Base-by-base conservation (phyloP, 768 basidiomycete species). In the Kwoniella mangroviensis region DNA sequence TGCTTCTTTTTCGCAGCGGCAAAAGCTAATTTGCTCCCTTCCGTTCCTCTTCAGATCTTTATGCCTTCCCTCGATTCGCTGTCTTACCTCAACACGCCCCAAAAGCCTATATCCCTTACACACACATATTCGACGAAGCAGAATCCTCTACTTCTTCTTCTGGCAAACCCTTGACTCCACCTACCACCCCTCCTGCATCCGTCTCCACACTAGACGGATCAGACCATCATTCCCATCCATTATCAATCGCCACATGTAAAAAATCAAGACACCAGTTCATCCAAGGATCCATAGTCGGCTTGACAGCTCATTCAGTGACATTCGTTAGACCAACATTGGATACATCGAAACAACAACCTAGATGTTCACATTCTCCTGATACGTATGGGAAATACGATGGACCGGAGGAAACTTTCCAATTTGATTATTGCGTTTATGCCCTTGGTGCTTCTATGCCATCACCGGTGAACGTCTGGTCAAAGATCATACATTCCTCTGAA, bases 61-160 rank as follows among this genome's bases (percentile, higher is more conserved):
- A 84, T 67, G 77, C 77, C 53, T 84, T 84, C 64, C 83, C 83
- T 6, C 70, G 83, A 59, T 82, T 76, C 59, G 72, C 80, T 13
- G 69, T 84, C 17, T 55, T 82, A 1, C 72, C 79, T 11, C 61
- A 78, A 42, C 78, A 80, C 59, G 79, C 79, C 13, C 69, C 74
- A 4, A 79, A 81, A 61, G 82, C 76, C 2, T 82, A 77, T 60
- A 75, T 84, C 58, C 83, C 82, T 4, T 83, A 81, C 65, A 67
- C 56, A 41, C 70, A 78, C 41, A 43, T 71, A 24, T 70, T 81
- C 28, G 45, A 69, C 49, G 42, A 59, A 59, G 49, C 59, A 13
- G 63, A 63, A 54, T 53, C 54, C 13, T 59, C 60, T 24, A 12
- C 21, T 10, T 19, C 54, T 28, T 58, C 45, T 21, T 41, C 41